phyloP scores from a whole-genome alignment of 140 eudicot species.

The Anethum foeniculum region DNA sequence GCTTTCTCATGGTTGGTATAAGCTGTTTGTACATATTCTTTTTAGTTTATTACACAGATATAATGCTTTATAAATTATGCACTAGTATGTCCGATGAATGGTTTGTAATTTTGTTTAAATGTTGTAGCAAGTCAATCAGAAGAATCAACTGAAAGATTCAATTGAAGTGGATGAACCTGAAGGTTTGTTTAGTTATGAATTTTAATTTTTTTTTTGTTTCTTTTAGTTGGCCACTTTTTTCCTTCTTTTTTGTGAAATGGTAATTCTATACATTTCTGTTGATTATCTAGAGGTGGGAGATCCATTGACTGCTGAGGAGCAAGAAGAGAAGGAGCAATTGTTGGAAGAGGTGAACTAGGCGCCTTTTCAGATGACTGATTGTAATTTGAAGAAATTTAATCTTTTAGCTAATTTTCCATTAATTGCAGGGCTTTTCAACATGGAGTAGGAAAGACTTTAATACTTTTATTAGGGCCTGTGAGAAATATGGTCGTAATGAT shows the following conservation, averaged over 20 bases:
- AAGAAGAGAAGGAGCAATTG: constrained; percentile 16
- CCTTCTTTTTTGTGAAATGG: background rate
- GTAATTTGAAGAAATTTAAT: background rate
- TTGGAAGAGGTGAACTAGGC: constrained; percentile 11
- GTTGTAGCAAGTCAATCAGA: constrained; percentile 72
- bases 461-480: constrained; percentile 91
- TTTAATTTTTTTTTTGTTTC: background rate
- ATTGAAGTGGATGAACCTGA: constrained; percentile 96
- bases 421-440: constrained; percentile 70
- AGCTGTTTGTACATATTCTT: background rate
- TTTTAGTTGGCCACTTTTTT: background rate
- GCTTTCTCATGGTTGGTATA: constrained; percentile 77
- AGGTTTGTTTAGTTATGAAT: constrained; percentile 34
- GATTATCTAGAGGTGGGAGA: constrained; percentile 4
- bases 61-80: background rate
- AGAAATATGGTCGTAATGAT: constrained; percentile 86
- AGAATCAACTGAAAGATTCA: constrained; percentile 78
- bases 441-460: constrained; percentile 97
- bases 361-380: background rate
- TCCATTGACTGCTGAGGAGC: constrained; percentile 13
- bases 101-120: background rate
- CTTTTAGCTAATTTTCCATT: background rate
- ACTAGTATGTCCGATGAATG: background rate
- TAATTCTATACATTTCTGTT: constrained; percentile 11
- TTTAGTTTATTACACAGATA: background rate